Conservation (phyloP, 78 protist species). For the Dictyostelium capitatum region DNA sequence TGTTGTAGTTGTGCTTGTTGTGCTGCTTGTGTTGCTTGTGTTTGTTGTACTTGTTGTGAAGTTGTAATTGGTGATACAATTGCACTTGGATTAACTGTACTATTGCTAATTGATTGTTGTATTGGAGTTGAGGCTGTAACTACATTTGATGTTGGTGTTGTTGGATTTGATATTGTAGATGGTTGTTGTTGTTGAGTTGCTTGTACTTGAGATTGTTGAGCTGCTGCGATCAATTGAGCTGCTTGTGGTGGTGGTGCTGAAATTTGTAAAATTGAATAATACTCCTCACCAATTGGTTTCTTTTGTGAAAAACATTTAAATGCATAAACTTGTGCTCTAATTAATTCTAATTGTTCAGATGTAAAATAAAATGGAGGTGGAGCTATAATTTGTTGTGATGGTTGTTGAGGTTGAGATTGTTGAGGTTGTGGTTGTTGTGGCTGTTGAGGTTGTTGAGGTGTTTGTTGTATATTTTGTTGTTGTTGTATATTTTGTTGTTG, state of each 20-base stretch:
- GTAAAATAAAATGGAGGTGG: conserved; percentile 8
- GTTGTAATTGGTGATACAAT: background rate
- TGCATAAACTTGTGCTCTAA: conserved; percentile 48
- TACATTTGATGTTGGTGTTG: conserved; percentile 9
- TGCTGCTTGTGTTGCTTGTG: background rate
- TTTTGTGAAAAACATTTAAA: conserved; percentile 3
- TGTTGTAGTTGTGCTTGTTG: background rate
- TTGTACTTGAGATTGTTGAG: background rate
- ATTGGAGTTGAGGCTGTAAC: background rate
- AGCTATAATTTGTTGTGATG: background rate
- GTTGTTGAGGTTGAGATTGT: conserved; percentile 18
- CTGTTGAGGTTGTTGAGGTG: background rate
- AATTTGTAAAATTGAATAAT: background rate
- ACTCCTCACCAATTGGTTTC: background rate
- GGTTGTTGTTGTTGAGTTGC: conserved; percentile 5
- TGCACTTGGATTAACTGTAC: background rate
- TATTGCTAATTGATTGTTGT: background rate
- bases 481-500: background rate
- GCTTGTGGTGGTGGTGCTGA: background rate
- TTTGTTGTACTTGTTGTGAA: background rate
- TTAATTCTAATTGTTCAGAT: conserved; percentile 28
- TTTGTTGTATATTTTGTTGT: background rate
- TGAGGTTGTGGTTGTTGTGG: background rate
- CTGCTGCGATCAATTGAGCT: background rate
- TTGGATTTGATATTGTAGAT: background rate